Conservation (phyloP, 2,329 filamentous ascomycete genomes). For the Diplodia sapinea region DNA sequence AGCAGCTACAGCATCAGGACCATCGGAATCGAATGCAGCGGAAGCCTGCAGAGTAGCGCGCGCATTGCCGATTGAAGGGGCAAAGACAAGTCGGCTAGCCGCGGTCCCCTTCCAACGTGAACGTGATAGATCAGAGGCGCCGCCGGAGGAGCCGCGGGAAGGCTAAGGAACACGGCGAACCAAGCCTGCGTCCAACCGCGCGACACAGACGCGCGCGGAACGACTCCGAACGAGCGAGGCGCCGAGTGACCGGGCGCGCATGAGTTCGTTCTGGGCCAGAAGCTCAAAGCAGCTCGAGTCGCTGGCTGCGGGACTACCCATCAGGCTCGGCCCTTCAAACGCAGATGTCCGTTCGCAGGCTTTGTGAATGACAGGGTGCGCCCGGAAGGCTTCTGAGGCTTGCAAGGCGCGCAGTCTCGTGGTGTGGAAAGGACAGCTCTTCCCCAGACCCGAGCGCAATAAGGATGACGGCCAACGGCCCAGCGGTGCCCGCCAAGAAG, state of each 20-base stretch:
- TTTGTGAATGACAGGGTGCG: background rate
- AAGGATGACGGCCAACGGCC: background rate
- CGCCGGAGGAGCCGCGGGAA: background rate
- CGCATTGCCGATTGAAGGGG: background rate
- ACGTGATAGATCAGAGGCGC: background rate
- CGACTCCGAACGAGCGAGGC: no score
- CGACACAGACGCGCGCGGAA: background rate
- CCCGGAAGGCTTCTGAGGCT: background rate
- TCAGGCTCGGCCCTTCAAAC: background rate
- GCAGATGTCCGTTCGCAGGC: background rate
- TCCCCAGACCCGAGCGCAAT: background rate
- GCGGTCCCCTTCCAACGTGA: background rate
- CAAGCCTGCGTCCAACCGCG: background rate
- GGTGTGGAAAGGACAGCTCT: background rate
- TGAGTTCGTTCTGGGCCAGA: background rate
- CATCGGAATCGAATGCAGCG: background rate
- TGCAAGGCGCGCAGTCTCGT: conserved; percentile 21
- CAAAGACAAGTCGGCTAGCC: background rate
- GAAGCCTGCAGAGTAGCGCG: background rate
- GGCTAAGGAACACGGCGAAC: background rate
- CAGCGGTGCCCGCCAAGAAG: conserved; percentile 8
- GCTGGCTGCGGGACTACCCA: background rate
- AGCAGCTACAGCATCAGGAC: background rate
- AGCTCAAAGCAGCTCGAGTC: background rate
- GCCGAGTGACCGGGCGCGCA: background rate